Evolutionary conservation across 73 alveolate species (phyloP).

Genomic region (Tetrahymena borealis): DNA sequence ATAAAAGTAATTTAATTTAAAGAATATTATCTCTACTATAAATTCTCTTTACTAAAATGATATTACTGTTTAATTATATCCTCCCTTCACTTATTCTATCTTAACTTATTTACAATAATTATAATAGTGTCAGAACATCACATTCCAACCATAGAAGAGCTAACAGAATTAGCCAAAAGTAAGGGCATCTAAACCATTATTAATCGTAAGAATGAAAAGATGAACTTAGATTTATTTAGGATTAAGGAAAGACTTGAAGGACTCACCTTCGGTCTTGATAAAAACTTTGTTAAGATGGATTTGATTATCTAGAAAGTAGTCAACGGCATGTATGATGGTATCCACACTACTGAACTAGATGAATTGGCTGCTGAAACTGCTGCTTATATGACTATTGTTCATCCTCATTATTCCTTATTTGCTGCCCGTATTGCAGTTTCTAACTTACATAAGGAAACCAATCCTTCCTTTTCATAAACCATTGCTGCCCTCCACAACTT

Average conservation of each 20-base stretch:
- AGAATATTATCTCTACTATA: too few relatives aligned
- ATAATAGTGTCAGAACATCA: not conserved
- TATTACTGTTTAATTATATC: not conserved
- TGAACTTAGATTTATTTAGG: not conserved
- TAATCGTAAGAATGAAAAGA: not conserved
- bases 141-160: not conserved
- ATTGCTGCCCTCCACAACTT: slow-evolving; percentile 24
- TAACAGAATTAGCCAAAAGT: not conserved
- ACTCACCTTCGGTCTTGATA: not conserved
- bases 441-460: slow-evolving; percentile 84
- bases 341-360: slow-evolving; percentile 79
- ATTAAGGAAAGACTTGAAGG: not conserved
- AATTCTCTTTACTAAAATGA: not conserved
- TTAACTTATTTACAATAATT: not conserved
- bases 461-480: slow-evolving; percentile 59
- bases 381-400: slow-evolving; percentile 72
- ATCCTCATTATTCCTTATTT: slow-evolving; percentile 83
- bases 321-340: slow-evolving; percentile 57
- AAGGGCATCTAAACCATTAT: not conserved
- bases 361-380: slow-evolving; percentile 88
- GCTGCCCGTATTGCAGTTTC: slow-evolving; percentile 94
- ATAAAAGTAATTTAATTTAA: too few relatives aligned
- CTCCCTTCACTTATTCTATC: not conserved
- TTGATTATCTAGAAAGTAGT: slow-evolving; percentile 11
- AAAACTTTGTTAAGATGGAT: not conserved